Evolutionary conservation across 73 alveolate genomes (phyloP), one percentile per base, ranked within the genome.

Genomic region (Paramecium caudatum): DNA sequence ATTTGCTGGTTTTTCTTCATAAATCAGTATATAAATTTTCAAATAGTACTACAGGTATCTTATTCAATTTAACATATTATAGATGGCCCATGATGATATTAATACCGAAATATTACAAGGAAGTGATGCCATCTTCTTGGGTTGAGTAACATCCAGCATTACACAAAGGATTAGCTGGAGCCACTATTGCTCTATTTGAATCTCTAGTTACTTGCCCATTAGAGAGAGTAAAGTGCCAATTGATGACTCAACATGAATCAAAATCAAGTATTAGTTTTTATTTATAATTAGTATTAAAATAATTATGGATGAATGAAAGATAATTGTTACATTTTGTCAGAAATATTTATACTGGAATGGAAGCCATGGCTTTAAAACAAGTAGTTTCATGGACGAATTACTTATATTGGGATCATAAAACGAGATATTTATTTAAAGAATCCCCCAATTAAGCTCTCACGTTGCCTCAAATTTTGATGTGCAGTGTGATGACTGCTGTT

Each of bases 31-130:
- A 10, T 49, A 65, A 36, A 4, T 65, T 15, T 65, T 30, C 21
- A 65, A 65, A 36, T 43, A 65, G 34, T 65, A 65, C 15, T 65
- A 65, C 39, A 65, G 80, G 80, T 55, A 55, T 12, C 9, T 55
- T 4, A 27, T 23, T 4, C 8, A 23, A 27, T 4, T 27, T 55
- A 55, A 12, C 41, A 15, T 21, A 25, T 50, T 50, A 25, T 55
- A 55, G 83, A 65, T 65, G 83, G 83, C 83, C 83, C 1, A 65
- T 65, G 83, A 65, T 65, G 83, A 65, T 65, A 36, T 65, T 65
- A 12, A 65, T 65, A 32, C 83, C 83, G 17, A 65, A 65, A 65
- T 65, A 65, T 36, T 65, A 65, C 19, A 65, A 65, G 39, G 83
- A 65, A 65, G 33, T 13, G 3, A n/a, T 65, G 34, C 83, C 83